Percentiles rank a stretch among this genome's conserved stretches.
phyloP scores from a whole-genome alignment of 2,329 filamentous ascomycete genomes.

The Neophaeococcomyces mojaviensis region DNA sequence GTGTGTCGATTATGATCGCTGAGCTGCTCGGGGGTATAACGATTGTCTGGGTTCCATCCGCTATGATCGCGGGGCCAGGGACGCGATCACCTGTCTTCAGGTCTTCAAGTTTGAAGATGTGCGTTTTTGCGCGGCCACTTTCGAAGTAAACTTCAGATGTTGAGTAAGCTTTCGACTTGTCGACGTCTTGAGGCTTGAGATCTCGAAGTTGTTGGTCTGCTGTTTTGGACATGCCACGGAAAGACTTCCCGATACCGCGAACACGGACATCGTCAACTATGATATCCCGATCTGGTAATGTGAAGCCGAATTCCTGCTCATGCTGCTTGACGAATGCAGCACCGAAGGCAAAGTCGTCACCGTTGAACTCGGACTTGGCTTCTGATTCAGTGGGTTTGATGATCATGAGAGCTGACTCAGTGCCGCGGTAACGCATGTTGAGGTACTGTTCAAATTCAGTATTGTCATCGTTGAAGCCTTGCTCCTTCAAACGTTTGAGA shows the following conservation, averaged over 20 bases:
- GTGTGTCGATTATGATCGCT: conserved; percentile 73
- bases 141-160: conserved; percentile 73
- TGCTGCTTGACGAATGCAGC: conserved; percentile 80
- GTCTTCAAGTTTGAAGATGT: conserved; percentile 74
- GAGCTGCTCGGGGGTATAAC: conserved; percentile 73
- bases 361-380: conserved; percentile 50
- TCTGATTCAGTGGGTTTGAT: conserved; percentile 63
- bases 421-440: conserved; percentile 87
- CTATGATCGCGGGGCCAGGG: conserved; percentile 74
- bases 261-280: conserved; percentile 86
- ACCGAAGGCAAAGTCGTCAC: conserved; percentile 73
- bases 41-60: conserved; percentile 71
- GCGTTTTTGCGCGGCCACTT: conserved; percentile 66
- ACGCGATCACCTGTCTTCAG: conserved; percentile 65
- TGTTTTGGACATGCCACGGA: conserved; percentile 68
- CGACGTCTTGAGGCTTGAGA: conserved; percentile 53
- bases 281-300: conserved; percentile 73
- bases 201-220: conserved; percentile 75
- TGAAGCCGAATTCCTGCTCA: conserved; percentile 89
- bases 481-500: conserved; percentile 57
- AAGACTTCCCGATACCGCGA: conserved; percentile 82
- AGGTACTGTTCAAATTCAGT: conserved; percentile 87
- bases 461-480: conserved; percentile 68
- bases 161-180: conserved; percentile 58
- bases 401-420: conserved; percentile 86